These are phyloP conservation scores for Bocquillonia castaneifolia DNA, from an alignment of 441 rosid species.

Conservation along the genomic window DNA sequence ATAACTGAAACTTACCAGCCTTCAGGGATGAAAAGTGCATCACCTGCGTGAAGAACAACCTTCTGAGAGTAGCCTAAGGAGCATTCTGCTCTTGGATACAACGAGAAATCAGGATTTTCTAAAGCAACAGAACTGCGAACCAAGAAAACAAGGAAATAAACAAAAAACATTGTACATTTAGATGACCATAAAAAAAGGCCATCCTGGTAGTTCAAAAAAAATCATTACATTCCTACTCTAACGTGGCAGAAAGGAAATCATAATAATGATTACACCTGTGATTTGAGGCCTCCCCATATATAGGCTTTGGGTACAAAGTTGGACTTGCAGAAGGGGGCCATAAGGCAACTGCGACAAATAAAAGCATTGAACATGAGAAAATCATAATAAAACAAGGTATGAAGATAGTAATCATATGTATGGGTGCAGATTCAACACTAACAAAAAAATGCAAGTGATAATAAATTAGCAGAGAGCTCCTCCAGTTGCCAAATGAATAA, in stretches of 20 bases:
- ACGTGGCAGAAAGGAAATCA: too few species aligned
- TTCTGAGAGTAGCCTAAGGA: slow-evolving; percentile 53
- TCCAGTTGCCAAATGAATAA: neutral
- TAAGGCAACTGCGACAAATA: slow-evolving; percentile 52
- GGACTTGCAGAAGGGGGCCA: slow-evolving; percentile 92
- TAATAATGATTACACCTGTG: slow-evolving; percentile 80
- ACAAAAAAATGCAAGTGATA: neutral
- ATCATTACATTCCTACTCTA: too few species aligned
- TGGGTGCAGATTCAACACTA: too few species aligned
- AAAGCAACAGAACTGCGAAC: slow-evolving; percentile 61
- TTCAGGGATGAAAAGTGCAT: slow-evolving; percentile 96
- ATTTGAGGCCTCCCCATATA: slow-evolving; percentile 91
- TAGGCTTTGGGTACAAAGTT: slow-evolving; percentile 75
- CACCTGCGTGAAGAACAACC: slow-evolving; percentile 71
- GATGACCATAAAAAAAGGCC: neutral
- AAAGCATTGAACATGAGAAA: too few species aligned
- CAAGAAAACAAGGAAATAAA: slow-evolving; percentile 11
- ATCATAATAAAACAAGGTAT: too few species aligned
- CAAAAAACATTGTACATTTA: neutral
- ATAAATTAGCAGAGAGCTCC: neutral
- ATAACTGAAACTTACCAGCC: slow-evolving; percentile 67
- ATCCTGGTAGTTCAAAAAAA: neutral
- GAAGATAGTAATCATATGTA: too few species aligned
- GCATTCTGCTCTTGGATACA: slow-evolving; percentile 66
- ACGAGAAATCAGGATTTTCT: slow-evolving; percentile 59